phyloP scores from a whole-genome alignment of 1,284 basidiomycete species.

The Meripilus lineatus region DNA sequence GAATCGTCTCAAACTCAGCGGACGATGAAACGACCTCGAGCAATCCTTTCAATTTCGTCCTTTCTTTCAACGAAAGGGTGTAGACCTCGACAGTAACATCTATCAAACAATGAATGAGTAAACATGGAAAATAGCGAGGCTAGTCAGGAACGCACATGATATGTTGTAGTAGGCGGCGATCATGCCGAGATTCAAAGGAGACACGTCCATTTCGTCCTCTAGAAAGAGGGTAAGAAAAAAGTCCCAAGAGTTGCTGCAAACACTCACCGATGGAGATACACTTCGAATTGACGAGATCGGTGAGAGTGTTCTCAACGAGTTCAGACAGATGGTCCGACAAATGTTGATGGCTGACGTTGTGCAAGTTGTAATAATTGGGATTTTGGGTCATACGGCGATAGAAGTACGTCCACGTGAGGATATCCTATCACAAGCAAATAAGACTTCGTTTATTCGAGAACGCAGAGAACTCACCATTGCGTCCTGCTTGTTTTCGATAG shows the following conservation, averaged over 20 bases:
- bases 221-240: conserved; percentile 10
- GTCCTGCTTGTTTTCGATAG: conserved; percentile 98
- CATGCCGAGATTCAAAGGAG: conserved; percentile 92
- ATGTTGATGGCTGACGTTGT: conserved; percentile 91
- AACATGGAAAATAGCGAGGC: background rate
- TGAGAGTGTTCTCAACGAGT: conserved; percentile 90
- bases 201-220: conserved; percentile 94
- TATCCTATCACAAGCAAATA: conserved; percentile 51
- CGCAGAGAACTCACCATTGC: conserved; percentile 66
- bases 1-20: conserved; percentile 92
- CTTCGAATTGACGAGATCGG: conserved; percentile 89
- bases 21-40: conserved; percentile 96
- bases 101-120: conserved; percentile 22
- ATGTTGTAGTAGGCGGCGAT: conserved; percentile 94
- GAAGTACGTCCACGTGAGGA: conserved; percentile 94
- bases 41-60: conserved; percentile 96
- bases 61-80: conserved; percentile 91
- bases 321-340: conserved; percentile 94
- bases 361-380: conserved; percentile 92
- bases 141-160: conserved; percentile 55
- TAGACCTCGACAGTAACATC: conserved; percentile 97
- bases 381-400: conserved; percentile 96
- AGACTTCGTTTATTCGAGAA: background rate
- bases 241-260: background rate
- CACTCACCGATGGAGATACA: conserved; percentile 86